phyloP scores from a whole-genome alignment of 1,284 basidiomycete species.

The Puccinia horiana region DNA sequence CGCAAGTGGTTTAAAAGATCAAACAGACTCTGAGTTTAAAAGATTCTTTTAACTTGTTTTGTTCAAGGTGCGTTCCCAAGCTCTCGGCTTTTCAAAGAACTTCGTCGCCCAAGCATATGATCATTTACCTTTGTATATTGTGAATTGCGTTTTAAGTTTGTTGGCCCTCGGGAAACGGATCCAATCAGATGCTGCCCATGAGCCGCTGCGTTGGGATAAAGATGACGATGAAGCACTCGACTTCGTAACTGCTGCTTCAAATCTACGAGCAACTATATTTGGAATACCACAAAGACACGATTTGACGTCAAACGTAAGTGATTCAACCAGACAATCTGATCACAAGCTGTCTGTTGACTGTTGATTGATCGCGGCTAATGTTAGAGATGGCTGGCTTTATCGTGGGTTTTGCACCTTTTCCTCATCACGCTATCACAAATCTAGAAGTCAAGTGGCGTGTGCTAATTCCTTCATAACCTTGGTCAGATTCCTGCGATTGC shows the following conservation, averaged over 20 bases:
- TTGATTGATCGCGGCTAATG: not conserved
- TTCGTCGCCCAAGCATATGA: conserved; percentile 60
- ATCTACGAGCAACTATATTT: conserved; percentile 86
- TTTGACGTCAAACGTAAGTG: conserved; percentile 89
- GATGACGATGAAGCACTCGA: conserved; percentile 95
- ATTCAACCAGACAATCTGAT: conserved; percentile 37
- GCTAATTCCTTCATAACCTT: not conserved
- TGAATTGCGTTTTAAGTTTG: conserved; percentile 64
- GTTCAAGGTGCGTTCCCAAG: conserved; percentile 35
- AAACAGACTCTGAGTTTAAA: conserved; percentile 30
- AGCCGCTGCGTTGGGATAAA: conserved; percentile 86
- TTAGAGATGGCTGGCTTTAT: conserved; percentile 99
- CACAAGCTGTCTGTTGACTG: not conserved
- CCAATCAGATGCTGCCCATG: conserved; percentile 68
- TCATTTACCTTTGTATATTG: conserved; percentile 25
- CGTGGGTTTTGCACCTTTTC: conserved; percentile 51
- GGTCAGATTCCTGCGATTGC: conserved; percentile 85
- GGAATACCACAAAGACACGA: conserved; percentile 84
- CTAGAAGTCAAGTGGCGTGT: not conserved
- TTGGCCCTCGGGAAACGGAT: conserved; percentile 75
- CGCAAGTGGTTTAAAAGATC: conserved; percentile 34
- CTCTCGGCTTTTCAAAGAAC: conserved; percentile 64
- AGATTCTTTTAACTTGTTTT: conserved; percentile 44
- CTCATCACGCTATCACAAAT: not conserved
- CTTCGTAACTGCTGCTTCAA: conserved; percentile 91